Percentiles rank a stretch among this genome's conserved stretches.
Conservation (phyloP, 768 basidiomycete genomes). For the Clathrus columnatus region DNA sequence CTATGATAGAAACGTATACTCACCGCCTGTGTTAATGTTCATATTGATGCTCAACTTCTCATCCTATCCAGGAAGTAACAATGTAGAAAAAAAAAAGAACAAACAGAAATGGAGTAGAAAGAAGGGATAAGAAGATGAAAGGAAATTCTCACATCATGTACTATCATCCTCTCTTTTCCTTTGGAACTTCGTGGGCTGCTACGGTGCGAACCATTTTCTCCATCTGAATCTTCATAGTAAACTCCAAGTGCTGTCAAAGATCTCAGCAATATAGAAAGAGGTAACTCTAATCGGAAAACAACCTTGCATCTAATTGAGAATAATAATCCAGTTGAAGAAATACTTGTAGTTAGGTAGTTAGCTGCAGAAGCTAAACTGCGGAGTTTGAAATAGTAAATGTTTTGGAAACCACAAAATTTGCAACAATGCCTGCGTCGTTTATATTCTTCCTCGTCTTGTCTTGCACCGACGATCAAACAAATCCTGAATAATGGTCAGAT, state of each 20-base stretch:
- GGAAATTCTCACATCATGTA: constrained; percentile 6
- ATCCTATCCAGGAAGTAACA: constrained; percentile 7
- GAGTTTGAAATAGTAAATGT: not conserved
- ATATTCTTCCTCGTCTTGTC: not conserved
- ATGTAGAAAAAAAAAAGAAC: constrained; percentile 6
- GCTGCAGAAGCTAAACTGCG: not conserved
- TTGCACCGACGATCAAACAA: constrained; percentile 14
- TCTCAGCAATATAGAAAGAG: not conserved
- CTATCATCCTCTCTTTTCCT: not conserved
- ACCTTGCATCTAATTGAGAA: not conserved
- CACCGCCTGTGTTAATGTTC: constrained; percentile 8
- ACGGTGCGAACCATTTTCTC: not conserved
- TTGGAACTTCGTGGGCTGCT: not conserved
- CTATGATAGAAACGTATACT: not conserved
- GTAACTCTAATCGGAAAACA: not conserved
- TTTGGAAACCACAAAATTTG: not conserved
- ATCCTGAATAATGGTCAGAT: not conserved
- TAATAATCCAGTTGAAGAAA: not conserved
- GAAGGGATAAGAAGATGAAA: not conserved
- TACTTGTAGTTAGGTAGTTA: not conserved
- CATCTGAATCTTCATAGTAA: constrained; percentile 9
- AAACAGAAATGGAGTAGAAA: constrained; percentile 9
- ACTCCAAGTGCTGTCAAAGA: not conserved
- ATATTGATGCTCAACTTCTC: constrained; percentile 7
- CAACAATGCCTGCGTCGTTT: not conserved